phyloP scores from a whole-genome alignment of 2,329 filamentous ascomycete genomes.

The Calonectria crousiana region DNA sequence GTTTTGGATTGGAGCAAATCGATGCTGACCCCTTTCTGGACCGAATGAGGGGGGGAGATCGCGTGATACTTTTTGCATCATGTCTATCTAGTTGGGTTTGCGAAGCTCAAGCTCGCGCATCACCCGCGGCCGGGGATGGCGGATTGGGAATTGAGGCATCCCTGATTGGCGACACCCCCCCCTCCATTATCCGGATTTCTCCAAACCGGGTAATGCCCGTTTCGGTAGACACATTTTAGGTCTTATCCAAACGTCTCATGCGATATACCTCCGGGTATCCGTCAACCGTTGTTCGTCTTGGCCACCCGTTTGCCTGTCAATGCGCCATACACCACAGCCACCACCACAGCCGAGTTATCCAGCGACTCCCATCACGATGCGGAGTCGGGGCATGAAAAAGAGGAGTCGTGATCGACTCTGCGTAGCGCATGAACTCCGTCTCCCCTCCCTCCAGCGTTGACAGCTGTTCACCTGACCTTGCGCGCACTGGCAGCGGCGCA shows the following conservation, averaged over 20 bases:
- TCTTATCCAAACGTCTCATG: not conserved
- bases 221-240: not conserved
- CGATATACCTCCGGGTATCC: not conserved
- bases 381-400: not conserved
- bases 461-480: not conserved
- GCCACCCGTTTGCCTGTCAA: not conserved
- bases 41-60: not conserved
- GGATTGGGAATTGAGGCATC: not conserved
- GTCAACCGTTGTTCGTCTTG: not conserved
- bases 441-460: not conserved
- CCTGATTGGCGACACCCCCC: not conserved
- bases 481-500: not conserved
- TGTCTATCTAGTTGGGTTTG: not conserved
- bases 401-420: conserved; percentile 13
- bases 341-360: not conserved
- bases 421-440: conserved; percentile 16
- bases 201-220: not conserved
- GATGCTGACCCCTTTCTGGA: not conserved
- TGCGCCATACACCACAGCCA: not conserved
- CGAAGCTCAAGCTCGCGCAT: conserved; percentile 7
- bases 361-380: not conserved
- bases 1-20: not conserved
- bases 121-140: conserved; percentile 8
- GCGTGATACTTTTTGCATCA: conserved; percentile 7
- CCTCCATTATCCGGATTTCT: not conserved